Evolutionary conservation across 2,329 filamentous ascomycete species (phyloP), one percentile per base, ranked within the genome.

Genomic region (Sporothrix pseudoabietina): DNA sequence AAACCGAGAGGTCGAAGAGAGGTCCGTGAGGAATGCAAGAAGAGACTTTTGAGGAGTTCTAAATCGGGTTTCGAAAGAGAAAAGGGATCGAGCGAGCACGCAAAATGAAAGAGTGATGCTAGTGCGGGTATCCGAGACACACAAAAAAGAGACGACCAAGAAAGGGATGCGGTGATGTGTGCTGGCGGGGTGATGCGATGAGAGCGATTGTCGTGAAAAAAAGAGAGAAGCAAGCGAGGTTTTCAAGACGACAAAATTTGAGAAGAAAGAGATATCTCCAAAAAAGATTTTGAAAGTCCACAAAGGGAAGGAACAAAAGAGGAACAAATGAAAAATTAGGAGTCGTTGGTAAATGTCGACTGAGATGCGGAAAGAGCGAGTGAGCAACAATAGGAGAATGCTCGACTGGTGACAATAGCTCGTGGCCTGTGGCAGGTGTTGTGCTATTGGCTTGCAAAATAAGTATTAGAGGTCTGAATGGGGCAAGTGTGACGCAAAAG

Each of bases 401-500:
- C 44, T 2, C 12, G 26, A 59, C 66, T 63, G 66, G 72, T 71
- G 72, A 73, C 66, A 73, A 73, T 73, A 49, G 69, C 68, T 57
- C 52, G 68, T 70, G 68, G 52, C 49, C 68, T 49, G n/a, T 59
- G 12, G 55, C 30, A 59, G 55, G 55, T 55, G 52, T 55, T 49
- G 44, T 49, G 44, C 44, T 49, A 49, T 49, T 59, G 55, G 55
- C 16, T 59, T 61, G 19, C 26, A 41, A 41, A n/a, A 35, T 35
- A 35, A 35, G 35, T 35, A 35, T 19, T 49, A 49, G 14, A 4
- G 41, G 41, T 44, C 44, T 39, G 32, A 35, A 39, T 49, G 44
- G 3, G 44, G 44, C 44, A 49, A 41, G 66, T 44, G 22, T 72
- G 63, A 41, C 66, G 66, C 54, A 69, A 52, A 47, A 70, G 41